A percentile compares a stretch with the other conserved stretches of the same genome.
Conservation (phyloP, 2,329 filamentous ascomycete species). For the Sporothrix dimorphospora region DNA sequence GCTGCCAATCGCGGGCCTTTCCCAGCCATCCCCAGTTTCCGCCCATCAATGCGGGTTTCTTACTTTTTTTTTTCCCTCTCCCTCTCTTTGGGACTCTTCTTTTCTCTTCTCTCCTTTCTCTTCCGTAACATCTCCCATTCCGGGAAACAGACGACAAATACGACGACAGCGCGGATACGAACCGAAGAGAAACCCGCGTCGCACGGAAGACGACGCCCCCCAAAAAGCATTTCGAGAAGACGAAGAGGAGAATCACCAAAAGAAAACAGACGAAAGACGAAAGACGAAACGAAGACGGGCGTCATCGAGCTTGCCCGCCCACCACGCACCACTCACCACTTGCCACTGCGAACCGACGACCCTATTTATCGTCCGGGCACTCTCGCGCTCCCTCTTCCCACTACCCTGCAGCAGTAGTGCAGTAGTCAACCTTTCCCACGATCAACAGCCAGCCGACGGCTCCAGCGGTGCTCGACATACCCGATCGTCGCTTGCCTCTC, state of each 20-base stretch:
- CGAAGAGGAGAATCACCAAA: not conserved
- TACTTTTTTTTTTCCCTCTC: slow-evolving; percentile 12
- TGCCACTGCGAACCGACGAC: not conserved
- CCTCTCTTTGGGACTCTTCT: slow-evolving; percentile 18
- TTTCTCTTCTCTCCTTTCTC: slow-evolving; percentile 7
- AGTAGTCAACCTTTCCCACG: slow-evolving; percentile 1
- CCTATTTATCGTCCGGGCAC: not conserved
- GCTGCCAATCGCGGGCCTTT: slow-evolving; percentile 26
- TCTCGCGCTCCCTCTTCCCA: not conserved
- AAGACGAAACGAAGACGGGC: slow-evolving; percentile 16
- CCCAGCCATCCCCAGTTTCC: slow-evolving; percentile 28
- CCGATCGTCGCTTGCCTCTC: not conserved
- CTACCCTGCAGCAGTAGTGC: slow-evolving; percentile 21
- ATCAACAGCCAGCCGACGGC: slow-evolving; percentile 12
- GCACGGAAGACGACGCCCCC: slow-evolving; percentile 19
- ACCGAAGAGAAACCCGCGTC: slow-evolving; percentile 16
- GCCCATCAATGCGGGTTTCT: slow-evolving; percentile 14
- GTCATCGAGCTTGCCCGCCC: slow-evolving; percentile 11
- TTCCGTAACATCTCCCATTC: slow-evolving; percentile 10
- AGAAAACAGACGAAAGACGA: slow-evolving; percentile 17
- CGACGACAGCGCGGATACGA: slow-evolving; percentile 19
- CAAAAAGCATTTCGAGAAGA: not conserved
- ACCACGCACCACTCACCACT: not conserved
- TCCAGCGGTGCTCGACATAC: slow-evolving; percentile 18
- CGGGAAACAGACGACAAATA: slow-evolving; percentile 20